Evolutionary conservation across 148 eudicot genomes (phyloP), one percentile per base, ranked within the genome.

Genomic region (Camellia sinensis): DNA sequence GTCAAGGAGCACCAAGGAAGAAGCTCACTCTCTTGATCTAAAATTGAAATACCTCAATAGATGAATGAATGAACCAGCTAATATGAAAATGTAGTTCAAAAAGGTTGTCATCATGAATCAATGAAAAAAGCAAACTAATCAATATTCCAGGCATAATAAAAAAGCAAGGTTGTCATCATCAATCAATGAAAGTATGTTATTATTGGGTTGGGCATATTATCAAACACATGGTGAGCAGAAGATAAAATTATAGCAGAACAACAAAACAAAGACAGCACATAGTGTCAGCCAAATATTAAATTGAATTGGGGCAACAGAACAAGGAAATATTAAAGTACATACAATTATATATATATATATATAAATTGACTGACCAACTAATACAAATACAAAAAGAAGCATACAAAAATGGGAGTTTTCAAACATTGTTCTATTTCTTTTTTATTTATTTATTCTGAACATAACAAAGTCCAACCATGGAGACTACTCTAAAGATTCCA

Each of bases 401-500:
- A 59, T 44, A 61, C 71, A 77, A 68, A 46, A 46, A 8, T 71
- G 10, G 71, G n/a, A 60, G 14, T 68, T 77, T 76, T 65, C 43
- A 61, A 77, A 73, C 65, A 52, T 14, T 7, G 37, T 2, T 18
- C 21, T 18, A 21, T 22, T 10, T 73, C 57, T 54, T 21, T 22
- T 48, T 52, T 29, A 29, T 29, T 29, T 29, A 29, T 29, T 54
- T 10, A 10, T 11, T 22, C 4, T 2, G 61, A 53, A 19, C 63
- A 50, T 50, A 63, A 22, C 12, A 61, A 79, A 79, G 69, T 79
- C 75, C 69, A 79, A 79, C n/a, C 76, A 45, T 45, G 74, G 57
- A 65, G 53, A 64, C 52, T 53, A 4, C 18, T 59, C 14, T 57
- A 56, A 62, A 53, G 21, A 43, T 75, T 56, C 41, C 48, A 75